Evolutionary conservation across 345 rosid species (phyloP).

Genomic region (Raphanus sativus): DNA sequence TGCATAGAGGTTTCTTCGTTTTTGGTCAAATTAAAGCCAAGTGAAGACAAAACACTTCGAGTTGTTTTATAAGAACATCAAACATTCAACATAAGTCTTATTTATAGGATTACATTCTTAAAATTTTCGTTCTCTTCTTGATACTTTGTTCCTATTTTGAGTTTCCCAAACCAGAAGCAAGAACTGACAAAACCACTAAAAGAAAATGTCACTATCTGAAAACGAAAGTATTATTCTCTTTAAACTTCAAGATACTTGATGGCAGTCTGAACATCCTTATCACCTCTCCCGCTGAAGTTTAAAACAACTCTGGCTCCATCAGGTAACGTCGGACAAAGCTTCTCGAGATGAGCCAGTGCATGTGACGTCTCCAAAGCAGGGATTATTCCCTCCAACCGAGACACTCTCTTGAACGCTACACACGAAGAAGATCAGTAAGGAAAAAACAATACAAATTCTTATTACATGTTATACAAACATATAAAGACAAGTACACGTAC

Average conservation of each 20-base stretch:
- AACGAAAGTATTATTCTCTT: not conserved
- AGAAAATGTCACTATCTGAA: not conserved
- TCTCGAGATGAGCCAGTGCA: conserved; percentile 79
- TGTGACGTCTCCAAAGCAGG: conserved; percentile 95
- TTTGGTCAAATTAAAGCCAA: not conserved
- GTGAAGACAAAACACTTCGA: not conserved
- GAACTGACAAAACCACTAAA: conserved; percentile 2
- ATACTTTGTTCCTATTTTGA: not conserved
- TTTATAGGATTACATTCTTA: conserved; percentile 17
- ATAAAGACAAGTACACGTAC: conserved; percentile 33
- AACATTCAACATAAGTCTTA: not conserved
- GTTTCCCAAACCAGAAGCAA: not conserved
- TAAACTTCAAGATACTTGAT: conserved; percentile 64
- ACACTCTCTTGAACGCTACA: conserved; percentile 88
- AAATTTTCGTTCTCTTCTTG: not conserved
- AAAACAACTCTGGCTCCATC: conserved; percentile 67
- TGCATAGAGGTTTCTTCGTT: not conserved
- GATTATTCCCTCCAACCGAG: conserved; percentile 83
- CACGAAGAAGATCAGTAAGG: not conserved
- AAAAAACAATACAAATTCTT: not conserved
- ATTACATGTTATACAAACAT: not conserved
- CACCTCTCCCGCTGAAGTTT: conserved; percentile 94
- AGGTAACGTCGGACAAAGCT: conserved; percentile 79
- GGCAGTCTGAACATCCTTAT: conserved; percentile 91
- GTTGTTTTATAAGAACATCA: not conserved